phyloP scores from a whole-genome alignment of 2,329 filamentous ascomycete species.

The Venturia carpophila region DNA sequence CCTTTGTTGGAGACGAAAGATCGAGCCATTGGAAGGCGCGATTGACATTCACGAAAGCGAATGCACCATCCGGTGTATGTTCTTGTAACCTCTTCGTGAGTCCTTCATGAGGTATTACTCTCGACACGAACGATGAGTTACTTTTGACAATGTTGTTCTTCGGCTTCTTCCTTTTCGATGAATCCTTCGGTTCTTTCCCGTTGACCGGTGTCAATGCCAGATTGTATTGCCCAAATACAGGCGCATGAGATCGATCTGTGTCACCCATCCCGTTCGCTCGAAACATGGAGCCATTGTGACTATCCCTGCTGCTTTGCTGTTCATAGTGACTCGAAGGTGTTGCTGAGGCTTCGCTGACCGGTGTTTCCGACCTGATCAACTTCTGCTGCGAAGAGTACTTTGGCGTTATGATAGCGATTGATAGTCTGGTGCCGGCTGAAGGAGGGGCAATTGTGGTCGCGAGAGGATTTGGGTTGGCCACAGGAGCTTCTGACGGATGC shows the following conservation, averaged over 20 bases:
- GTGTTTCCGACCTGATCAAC: conserved; percentile 33
- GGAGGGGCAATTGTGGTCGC: conserved; percentile 79
- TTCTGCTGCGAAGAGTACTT: conserved; percentile 36
- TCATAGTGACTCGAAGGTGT: conserved; percentile 33
- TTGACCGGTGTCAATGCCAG: conserved; percentile 56
- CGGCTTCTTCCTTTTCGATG: conserved; percentile 73
- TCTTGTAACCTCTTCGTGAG: conserved; percentile 73
- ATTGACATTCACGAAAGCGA: conserved; percentile 93
- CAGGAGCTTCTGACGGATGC: conserved; percentile 85
- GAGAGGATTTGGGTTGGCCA: conserved; percentile 82
- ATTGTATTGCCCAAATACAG: conserved; percentile 82
- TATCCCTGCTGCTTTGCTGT: conserved; percentile 35
- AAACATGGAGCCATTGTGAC: conserved; percentile 39
- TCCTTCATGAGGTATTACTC: conserved; percentile 83
- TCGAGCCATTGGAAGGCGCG: conserved; percentile 95
- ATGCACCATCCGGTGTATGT: conserved; percentile 67
- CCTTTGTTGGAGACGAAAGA: conserved; percentile 65
- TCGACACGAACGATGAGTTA: conserved; percentile 96
- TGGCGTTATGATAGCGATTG: conserved; percentile 58
- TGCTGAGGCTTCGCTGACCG: conserved; percentile 32
- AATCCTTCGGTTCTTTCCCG: conserved; percentile 59
- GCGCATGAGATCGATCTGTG: conserved; percentile 28
- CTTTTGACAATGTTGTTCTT: conserved; percentile 99
- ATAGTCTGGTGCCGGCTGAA: conserved; percentile 75
- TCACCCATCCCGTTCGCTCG: conserved; percentile 29